Base-by-base conservation (phyloP, 257 asterid genomes). In the Solanum sejunctum region DNA sequence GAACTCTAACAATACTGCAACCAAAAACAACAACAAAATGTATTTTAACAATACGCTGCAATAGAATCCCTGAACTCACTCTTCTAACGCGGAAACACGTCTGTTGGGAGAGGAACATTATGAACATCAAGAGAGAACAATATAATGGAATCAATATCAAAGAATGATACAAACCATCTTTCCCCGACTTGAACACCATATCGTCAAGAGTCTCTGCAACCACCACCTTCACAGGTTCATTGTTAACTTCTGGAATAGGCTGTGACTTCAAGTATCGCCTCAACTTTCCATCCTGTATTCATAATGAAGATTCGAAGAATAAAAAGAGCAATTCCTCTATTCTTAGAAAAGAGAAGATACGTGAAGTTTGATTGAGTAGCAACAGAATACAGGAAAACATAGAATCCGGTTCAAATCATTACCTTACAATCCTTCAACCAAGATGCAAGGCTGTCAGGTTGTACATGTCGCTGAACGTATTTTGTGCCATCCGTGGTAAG, bases 141-240 rank as follows among this genome's bases (percentile, higher is more conserved):
- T 32, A 32, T 32, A 32, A 32, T 32, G 3, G 36, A 61, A 21
- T 61, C 69, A 61, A 21, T 36, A 60, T n/a, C 69, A 67, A 32
- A 56, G 20, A 12, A 49, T 18, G 45, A 41, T 92, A 54, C 28
- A 28, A 78, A 93, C 97, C 97, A 86, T 95, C 92, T 91, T 95
- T 95, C 56, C 95, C 93, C 11, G 97, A 95, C 66, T 91, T 92
- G 91, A 92, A 88, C 49, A 93, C 96, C 75, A 88, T 52, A 58
- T 93, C 98, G 43, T 93, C 88, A 60, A 95, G 85, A 91, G 89
- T 94, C 88, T 92, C 88, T 21, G 92, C 88, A 63, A 95, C 99
- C 7, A 93, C 94, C 84, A 93, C 95, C 88, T 95, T 95, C 58
- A 95, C 98, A 18, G 99, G 95, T 87, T 94, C 99, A 70, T 91